Evolutionary conservation across 2,329 filamentous ascomycete genomes (phyloP), one percentile per base, ranked within the genome.

Genomic region (Scedosporium apiospermum): DNA sequence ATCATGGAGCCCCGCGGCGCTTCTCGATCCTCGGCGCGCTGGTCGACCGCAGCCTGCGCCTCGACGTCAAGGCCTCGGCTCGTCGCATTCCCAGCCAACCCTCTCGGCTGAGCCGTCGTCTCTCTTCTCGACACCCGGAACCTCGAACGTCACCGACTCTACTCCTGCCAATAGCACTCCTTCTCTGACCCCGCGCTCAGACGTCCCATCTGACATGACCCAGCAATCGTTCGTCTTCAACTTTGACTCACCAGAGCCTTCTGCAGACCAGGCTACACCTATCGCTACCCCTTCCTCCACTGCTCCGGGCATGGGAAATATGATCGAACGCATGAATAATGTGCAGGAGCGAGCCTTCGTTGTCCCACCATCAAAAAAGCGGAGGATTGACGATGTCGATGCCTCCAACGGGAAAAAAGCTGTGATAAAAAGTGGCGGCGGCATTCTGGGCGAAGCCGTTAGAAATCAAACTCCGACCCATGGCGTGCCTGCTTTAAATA

Each of bases 311-410:
- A 80, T 85, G 67, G 79, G 81, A 9, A 75, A 76, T 62, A 84
- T 92, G 76, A 84, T 96, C 57, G 90, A 96, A 72, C 83, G 85
- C 38, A 80, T 92, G 71, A 90, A 93, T 71, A 87, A 88, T 66
- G 83, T 96, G 14, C 82, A 90, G 66, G 82, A 88, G 60, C 88
- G 92, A 27, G 68, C 77, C 70, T 65, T 79, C 72, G 49, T 51
- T 23, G 70, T 78, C 34, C 79, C 81, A 2, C 84, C 89, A 21
- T 76, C 80, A 30, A 93, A 93, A 75, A 86, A 86, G 60, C 76
- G 85, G 61, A 92, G 86, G 70, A 73, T 82, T 7, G 76, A 44
- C 60, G 27, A 26, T 49, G 23, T 80, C 14, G 76, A 80, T 41
- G 71, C 78, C 58, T 71, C 77, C 18, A 68, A 75, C 23, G 74